Conservation (phyloP, 371 early-diverging fungal species). For the Mortierella polycephala region DNA sequence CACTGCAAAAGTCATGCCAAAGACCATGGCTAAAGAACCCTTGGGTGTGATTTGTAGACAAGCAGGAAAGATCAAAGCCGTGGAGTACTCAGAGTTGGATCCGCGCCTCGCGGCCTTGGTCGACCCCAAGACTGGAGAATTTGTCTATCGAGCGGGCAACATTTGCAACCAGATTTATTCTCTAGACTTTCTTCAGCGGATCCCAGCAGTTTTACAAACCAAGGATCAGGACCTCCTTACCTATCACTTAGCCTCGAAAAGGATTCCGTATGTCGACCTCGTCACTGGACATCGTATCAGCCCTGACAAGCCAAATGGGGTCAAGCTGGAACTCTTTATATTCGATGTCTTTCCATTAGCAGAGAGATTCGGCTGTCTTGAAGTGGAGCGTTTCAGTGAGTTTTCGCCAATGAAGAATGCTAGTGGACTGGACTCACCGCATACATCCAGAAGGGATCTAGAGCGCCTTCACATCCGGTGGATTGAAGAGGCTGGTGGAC, state of each 20-base stretch:
- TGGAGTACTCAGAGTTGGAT: constrained; percentile 79
- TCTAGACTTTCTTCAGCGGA: constrained; percentile 63
- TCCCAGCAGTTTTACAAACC: constrained; percentile 26
- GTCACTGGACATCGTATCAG: constrained; percentile 58
- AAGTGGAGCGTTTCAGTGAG: constrained; percentile 73
- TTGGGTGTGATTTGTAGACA: constrained; percentile 75
- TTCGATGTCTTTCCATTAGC: constrained; percentile 82
- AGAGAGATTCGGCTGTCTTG: constrained; percentile 71
- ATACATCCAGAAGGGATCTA: constrained; percentile 72
- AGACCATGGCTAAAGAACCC: constrained; percentile 65
- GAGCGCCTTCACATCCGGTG: constrained; percentile 51
- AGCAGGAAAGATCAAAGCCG: constrained; percentile 66
- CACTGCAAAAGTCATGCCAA: constrained; percentile 76
- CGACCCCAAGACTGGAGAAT: constrained; percentile 47
- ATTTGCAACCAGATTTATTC: constrained; percentile 83
- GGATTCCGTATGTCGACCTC: constrained; percentile 73
- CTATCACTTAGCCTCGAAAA: constrained; percentile 79
- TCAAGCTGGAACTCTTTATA: constrained; percentile 82
- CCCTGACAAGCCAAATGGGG: constrained; percentile 68
- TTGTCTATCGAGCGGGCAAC: constrained; percentile 74
- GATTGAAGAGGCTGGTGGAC: constrained; percentile 53
- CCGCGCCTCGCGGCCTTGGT: constrained; percentile 55
- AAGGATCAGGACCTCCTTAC: constrained; percentile 57
- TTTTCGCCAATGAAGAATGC: constrained; percentile 84
- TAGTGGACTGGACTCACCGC: constrained; percentile 68